Conservation (phyloP, 257 asterid genomes). For the Paraleonurus japonicus region DNA sequence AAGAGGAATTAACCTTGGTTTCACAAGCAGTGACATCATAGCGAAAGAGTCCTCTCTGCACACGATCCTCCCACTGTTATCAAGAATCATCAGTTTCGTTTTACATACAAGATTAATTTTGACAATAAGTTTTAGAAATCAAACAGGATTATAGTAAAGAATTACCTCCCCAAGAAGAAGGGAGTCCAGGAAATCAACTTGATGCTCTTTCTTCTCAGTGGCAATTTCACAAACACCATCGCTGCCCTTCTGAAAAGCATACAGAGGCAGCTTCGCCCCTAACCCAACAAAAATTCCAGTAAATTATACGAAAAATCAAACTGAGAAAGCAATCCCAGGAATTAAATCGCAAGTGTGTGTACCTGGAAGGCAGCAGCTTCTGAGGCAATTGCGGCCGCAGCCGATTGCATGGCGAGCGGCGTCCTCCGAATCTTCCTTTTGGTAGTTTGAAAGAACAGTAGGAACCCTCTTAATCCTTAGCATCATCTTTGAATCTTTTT, state of each 20-base stretch:
- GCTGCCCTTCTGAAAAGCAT: slow-evolving; percentile 51
- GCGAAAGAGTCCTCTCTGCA: slow-evolving; percentile 93
- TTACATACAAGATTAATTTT: background rate
- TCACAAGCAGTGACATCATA: slow-evolving; percentile 98
- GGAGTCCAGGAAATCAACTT: slow-evolving; percentile 61
- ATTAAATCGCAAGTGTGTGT: background rate
- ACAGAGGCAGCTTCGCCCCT: slow-evolving; percentile 83
- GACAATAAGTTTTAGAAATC: background rate
- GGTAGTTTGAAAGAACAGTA: slow-evolving; percentile 81
- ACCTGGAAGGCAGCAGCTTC: slow-evolving; percentile 83
- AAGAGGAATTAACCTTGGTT: slow-evolving; percentile 72
- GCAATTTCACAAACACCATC: slow-evolving; percentile 31
- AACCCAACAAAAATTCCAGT: slow-evolving; percentile 20
- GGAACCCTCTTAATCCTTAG: slow-evolving; percentile 79
- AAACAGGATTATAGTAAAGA: background rate
- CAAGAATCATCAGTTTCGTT: slow-evolving; percentile 24
- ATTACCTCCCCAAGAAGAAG: slow-evolving; percentile 75
- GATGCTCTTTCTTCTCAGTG: slow-evolving; percentile 42
- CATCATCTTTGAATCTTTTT: slow-evolving; percentile 39
- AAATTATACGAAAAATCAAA: background rate
- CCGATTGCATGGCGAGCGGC: no score
- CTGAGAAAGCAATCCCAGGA: background rate
- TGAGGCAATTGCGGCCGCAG: slow-evolving; percentile 82
- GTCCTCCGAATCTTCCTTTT: slow-evolving; percentile 71
- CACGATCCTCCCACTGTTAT: slow-evolving; percentile 91